Conservation (phyloP, 768 basidiomycete genomes). For the Hortiboletus campestris region DNA sequence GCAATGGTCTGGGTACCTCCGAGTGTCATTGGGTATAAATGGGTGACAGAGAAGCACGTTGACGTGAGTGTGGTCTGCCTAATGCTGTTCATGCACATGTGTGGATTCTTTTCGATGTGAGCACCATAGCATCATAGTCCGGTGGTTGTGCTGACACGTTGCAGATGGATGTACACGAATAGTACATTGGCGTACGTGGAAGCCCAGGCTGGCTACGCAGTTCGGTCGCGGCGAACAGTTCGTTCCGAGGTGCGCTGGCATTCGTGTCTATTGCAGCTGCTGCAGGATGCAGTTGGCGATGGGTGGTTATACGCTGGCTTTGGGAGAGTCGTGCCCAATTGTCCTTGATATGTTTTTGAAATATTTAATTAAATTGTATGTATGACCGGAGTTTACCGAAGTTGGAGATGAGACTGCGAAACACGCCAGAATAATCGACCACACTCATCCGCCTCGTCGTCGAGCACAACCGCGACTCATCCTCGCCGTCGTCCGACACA, state of each 20-base stretch:
- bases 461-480: constrained; percentile 11
- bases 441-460: constrained; percentile 11
- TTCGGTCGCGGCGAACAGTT: constrained; percentile 74
- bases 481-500: constrained; percentile 4
- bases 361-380: constrained; percentile 1
- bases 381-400: constrained; percentile 25
- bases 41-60: constrained; percentile 64
- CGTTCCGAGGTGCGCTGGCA: constrained; percentile 67
- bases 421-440: constrained; percentile 28
- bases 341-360: too few species aligned
- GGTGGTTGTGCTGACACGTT: constrained; percentile 1
- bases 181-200: constrained; percentile 77
- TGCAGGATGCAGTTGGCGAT: constrained; percentile 75
- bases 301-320: constrained; percentile 77
- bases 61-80: constrained; percentile 69
- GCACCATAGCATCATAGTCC: constrained; percentile 19
- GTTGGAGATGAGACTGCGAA: constrained; percentile 26
- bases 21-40: constrained; percentile 67
- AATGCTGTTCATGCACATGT: constrained; percentile 65
- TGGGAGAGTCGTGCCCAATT: constrained; percentile 52
- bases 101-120: constrained; percentile 75
- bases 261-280: constrained; percentile 70
- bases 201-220: constrained; percentile 78
- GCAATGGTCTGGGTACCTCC: constrained; percentile 57
- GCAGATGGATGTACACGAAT: constrained; percentile 60